Evolutionary conservation across 352 stramenopile species (phyloP), one percentile per base, ranked within the genome.

Genomic region (Blastocystis sp.): DNA sequence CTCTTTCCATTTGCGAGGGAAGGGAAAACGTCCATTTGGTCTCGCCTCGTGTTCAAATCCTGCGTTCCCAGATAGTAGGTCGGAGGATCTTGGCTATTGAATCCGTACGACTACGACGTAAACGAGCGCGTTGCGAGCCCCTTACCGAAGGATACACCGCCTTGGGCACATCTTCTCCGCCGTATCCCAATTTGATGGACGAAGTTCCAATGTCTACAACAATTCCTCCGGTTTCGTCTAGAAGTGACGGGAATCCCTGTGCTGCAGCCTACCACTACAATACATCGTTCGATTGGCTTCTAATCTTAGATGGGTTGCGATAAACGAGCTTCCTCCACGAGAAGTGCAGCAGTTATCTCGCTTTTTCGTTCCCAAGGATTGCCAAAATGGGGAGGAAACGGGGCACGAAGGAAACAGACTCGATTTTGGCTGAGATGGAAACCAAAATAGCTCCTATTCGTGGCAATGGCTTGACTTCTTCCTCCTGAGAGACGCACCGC

Each of bases 81-180:
- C 67, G 76, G 62, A 16, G 50, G 65, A 35, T 80, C 63, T 62
- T 76, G 59, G 66, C 70, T 82, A 45, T 74, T 88, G n/a, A 62
- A 70, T 55, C 80, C 60, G 61, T 85, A 78, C 16, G 31, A 39
- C 85, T 88, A 77, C 45, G 59, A 29, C 60, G 74, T 35, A 71
- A 65, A 24, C 12, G 37, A 19, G 26, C n/a, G 29, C 50, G 37
- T 31, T 85, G 79, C 35, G 81, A 91, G 39, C 74, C 70, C 16
- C 71, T 50, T 61, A 91, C 90, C 9, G 90, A 92, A 16, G 71
- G 88, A 76, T 91, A 92, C 9, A 92, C 89, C 62, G 90, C 67
- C 60, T 92, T 92, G 10, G 91, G 91, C n/a, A 74, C 89, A 81
- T 92, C 91, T 78, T 92, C 91, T 59, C 91, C 91, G 39, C 88